Base-by-base conservation (phyloP, 2,329 filamentous ascomycete genomes). In the Phyllosticta capitalensis region DNA sequence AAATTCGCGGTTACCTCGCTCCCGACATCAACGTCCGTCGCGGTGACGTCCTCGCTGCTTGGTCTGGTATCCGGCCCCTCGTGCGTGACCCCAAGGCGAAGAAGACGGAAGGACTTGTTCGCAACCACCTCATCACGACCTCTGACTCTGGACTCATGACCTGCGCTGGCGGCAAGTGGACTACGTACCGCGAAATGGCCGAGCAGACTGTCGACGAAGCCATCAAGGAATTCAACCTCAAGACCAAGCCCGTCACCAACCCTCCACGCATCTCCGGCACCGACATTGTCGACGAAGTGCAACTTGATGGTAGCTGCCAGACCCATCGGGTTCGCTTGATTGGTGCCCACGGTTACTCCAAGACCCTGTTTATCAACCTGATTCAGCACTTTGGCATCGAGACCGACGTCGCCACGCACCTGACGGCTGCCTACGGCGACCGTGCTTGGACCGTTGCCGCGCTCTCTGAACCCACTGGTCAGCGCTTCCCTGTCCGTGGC, bases 371-470 rank as follows among this genome's bases (percentile, higher is more conserved):
- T 77, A 96, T 96, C 79, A 92, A 92, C 74, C 79, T 96, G 38
- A 94, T 96, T 69, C 91, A 96, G 74, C 89, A 95, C 76, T 96
- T 90, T 70, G 90, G 90, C 63, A 77, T 96, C 60, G 92, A 96
- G 74, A 95, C 90, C 19, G 90, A 95, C 67, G 89, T 96, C 20
- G 92, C 92, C 52, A 89, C 90, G 76, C 91, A 96, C 74, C 81
- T 96, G 33, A 88, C 87, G 14, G 83, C 88, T 69, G 89, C 89
- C 60, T 97, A 96, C 71, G 92, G 92, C 65, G 92, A 96, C 74
- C 85, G 92, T 61, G 90, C 92, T 20, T 96, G 92, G 92, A 87
- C 88, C 17, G 90, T 96, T 21, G 91, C 89, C 9, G 83, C 89
- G 1, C 79, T 96, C 54, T 92, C 88, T 66, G 79, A 82, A 17